Evolutionary conservation across 129 eudicot species (phyloP).

Genomic region (Logfia minima): DNA sequence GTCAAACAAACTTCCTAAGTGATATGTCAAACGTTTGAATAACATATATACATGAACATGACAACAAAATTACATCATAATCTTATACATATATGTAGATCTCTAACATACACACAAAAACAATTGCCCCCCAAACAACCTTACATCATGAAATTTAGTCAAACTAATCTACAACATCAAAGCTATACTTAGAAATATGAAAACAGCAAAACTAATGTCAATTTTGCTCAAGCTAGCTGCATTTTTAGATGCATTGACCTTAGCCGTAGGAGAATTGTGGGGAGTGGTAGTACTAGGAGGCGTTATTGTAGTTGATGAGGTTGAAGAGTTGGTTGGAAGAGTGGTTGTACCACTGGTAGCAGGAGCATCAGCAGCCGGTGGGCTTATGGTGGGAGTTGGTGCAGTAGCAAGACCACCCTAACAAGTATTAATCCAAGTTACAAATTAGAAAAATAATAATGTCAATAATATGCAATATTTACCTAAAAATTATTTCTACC

Average conservation of each 20-base stretch:
- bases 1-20: background rate
- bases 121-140: constrained; percentile 18
- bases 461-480: background rate
- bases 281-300: constrained; percentile 33
- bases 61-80: constrained; percentile 19
- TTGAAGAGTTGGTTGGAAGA: constrained; percentile 34
- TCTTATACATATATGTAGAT: constrained; percentile 20
- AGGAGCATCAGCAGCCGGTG: constrained; percentile 26
- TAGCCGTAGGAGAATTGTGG: constrained; percentile 30
- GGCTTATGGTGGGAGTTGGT: constrained; percentile 31
- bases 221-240: constrained; percentile 13
- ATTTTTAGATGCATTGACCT: constrained; percentile 36
- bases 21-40: background rate
- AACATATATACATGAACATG: background rate
- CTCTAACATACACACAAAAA: constrained; percentile 19
- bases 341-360: constrained; percentile 21
- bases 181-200: constrained; percentile 15
- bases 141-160: background rate
- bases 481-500: background rate
- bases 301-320: constrained; percentile 12
- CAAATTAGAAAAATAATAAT: background rate
- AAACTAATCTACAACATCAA: constrained; percentile 22
- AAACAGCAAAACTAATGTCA: background rate
- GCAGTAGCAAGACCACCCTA: constrained; percentile 39
- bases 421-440: background rate